A percentile compares a stretch with the other conserved stretches of the same genome.
These are phyloP conservation scores for Neospermospora avenae DNA, from an alignment of 2,329 filamentous ascomycete genomes.

Conservation along the genomic window DNA sequence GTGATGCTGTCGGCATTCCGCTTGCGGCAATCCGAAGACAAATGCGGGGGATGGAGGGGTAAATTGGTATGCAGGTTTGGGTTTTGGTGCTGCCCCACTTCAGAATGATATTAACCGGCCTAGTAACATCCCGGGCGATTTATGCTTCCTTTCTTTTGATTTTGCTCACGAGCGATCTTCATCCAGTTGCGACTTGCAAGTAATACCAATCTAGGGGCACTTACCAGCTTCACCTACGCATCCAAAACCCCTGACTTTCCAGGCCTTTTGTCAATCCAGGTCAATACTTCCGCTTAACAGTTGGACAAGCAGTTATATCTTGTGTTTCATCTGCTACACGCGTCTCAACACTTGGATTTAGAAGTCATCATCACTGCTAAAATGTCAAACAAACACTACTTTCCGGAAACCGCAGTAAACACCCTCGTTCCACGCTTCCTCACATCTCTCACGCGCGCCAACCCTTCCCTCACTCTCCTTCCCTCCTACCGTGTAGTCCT, in stretches of 20 bases:
- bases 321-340: background rate
- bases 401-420: constrained; percentile 45
- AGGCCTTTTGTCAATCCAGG: too few relatives aligned
- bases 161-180: background rate
- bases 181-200: background rate
- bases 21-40: background rate
- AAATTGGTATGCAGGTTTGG: background rate
- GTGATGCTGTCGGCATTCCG: background rate
- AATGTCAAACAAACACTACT: constrained; percentile 55
- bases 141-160: background rate
- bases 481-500: constrained; percentile 46
- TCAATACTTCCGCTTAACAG: background rate
- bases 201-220: background rate
- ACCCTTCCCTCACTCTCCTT: constrained; percentile 43
- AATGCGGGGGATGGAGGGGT: constrained; percentile 4
- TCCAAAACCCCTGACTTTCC: too few relatives aligned
- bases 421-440: constrained; percentile 46
- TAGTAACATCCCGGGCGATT: background rate
- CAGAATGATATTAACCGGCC: background rate
- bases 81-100: background rate
- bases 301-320: background rate
- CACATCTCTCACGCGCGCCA: constrained; percentile 44
- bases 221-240: too few relatives aligned
- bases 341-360: background rate
- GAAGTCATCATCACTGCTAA: background rate